Evolutionary conservation across 306 rosid genomes (phyloP), one percentile per base, ranked within the genome.

Genomic region (Arachis hypogaea): DNA sequence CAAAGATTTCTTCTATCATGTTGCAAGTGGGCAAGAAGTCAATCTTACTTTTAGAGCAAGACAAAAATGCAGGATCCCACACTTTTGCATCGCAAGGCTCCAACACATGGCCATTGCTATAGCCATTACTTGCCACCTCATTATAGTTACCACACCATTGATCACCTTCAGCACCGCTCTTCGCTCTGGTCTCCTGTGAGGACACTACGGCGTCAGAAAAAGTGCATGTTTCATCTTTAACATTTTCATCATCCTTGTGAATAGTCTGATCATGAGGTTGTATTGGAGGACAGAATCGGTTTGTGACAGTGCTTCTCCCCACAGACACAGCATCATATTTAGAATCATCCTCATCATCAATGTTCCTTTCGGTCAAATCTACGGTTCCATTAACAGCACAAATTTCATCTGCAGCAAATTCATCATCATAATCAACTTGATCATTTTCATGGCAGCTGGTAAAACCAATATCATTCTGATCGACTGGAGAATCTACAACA

Each of bases 1-100:
- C 97, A 68, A 89, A 93, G 79, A 88, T 88, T 86, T 93, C 98
- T 84, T 89, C 88, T 56, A 89, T 93, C 97, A 91, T 88, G 78
- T 83, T 86, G 82, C 96, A 85, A 42, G 96, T 91, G 14, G 98
- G 91, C 75, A 89, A 82, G 65, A 93, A 86, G 77, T 88, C 97
- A 50, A 91, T 85, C 84, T 86, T 83, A 59, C 52, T 84, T 65
- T 82, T 79, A 0, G 87, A 82, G 80, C 83, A 86, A 44, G 89
- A 77, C 63, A 78, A 80, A 80, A 80, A 93, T 50, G 93, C 90
- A 28, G 88, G 66, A 57, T 89, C 93, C 96, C 98, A 93, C 66
- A 71, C 87, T 59, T 84, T 69, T 11, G 86, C 71, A 69, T 93
- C 91, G 72, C 92, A 90, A 64, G 85, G 88, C 71, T 93, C 98